phyloP scores from a whole-genome alignment of 805 yeast species.

The Ogataea pignaliae region DNA sequence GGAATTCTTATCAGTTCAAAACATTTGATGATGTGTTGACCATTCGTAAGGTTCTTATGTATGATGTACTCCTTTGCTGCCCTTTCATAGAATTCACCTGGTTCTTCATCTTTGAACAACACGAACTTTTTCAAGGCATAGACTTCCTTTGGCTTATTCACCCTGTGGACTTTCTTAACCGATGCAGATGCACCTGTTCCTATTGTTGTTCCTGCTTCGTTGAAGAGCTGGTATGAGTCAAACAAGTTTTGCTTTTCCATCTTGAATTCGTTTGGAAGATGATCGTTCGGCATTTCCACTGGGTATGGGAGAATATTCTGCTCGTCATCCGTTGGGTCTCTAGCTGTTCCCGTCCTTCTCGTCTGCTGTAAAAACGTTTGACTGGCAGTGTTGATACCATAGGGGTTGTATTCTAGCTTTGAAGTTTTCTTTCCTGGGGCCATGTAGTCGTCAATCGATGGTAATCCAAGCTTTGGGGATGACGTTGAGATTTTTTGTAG shows the following conservation, averaged over 20 bases:
- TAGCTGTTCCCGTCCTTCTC: conserved; percentile 6
- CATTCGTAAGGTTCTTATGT: conserved; percentile 49
- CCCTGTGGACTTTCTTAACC: conserved; percentile 49
- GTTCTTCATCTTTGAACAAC: conserved; percentile 58
- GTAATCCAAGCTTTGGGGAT: conserved; percentile 22
- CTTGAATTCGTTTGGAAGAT: conserved; percentile 52
- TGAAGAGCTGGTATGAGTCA: conserved; percentile 51
- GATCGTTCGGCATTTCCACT: conserved; percentile 64
- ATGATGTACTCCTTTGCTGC: conserved; percentile 68
- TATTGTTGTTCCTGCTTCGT: conserved; percentile 43
- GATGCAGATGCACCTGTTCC: conserved; percentile 78
- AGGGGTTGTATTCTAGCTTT: conserved; percentile 61
- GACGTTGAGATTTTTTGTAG: conserved; percentile 7
- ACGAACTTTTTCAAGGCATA: conserved; percentile 70
- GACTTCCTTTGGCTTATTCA: conserved; percentile 38
- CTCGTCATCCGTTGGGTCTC: conserved; percentile 31
- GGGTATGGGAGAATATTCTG: conserved; percentile 58
- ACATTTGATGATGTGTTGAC: conserved; percentile 63
- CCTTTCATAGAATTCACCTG: conserved; percentile 67
- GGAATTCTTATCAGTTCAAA: conserved; percentile 55
- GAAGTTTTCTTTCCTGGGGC: conserved; percentile 10
- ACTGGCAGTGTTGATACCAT: conserved; percentile 42
- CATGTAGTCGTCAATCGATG: conserved; percentile 26
- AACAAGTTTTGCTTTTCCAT: conserved; percentile 48
- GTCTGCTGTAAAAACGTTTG: conserved; percentile 1